Base-by-base conservation (phyloP, 23 red algal species). In the Pyropia yezoensis region DNA sequence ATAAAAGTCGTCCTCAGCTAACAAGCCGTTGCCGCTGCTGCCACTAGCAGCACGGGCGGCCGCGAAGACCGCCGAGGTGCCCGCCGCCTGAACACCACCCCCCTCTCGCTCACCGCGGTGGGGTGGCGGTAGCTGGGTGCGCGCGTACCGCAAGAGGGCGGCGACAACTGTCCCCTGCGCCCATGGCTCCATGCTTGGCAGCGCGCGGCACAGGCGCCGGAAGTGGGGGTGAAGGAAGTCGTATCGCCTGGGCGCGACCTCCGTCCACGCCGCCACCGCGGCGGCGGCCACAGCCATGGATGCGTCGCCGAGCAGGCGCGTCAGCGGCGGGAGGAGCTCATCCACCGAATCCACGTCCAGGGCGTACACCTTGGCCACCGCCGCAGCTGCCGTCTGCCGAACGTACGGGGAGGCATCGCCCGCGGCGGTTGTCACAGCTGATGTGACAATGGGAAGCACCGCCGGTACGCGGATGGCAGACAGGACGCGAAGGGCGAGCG, bases 401-500 rank as follows among this genome's bases (percentile, higher is more conserved):
- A 97, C 93, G 70, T 97, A 97, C 12, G 93, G 85, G 56, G 90
- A 86, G 2, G 64, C 26, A 61, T 97, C 93, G 17, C 71, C 49
- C 8, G 90, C 65, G 14, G 85, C 87, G 8, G 71, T 53, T 16
- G 79, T 67, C 23, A 97, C 71, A 13, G 85, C 78, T 33, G 75
- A 68, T 21, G 60, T 72, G 20, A 97, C 51, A 58, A 91, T 88
- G 21, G 90, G 85, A 17, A 78, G 67, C 26, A 97, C 74, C 30
- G 73, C 61, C 30, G 78, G 66, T 9, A 96, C 34, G 27, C 76
- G 74, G 53, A 97, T 97, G 53, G 76, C 49, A 8, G 83, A 71
- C 93, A 97, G 90, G 14, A 85, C 90, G 34, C 93, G 93, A 39
- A 97, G 78, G 27, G 93, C 84, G 24, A 97, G 76, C 27, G 83